These are phyloP conservation scores for Xylaria arbuscula DNA, from an alignment of 2,329 filamentous ascomycete genomes.

Conservation along the genomic window DNA sequence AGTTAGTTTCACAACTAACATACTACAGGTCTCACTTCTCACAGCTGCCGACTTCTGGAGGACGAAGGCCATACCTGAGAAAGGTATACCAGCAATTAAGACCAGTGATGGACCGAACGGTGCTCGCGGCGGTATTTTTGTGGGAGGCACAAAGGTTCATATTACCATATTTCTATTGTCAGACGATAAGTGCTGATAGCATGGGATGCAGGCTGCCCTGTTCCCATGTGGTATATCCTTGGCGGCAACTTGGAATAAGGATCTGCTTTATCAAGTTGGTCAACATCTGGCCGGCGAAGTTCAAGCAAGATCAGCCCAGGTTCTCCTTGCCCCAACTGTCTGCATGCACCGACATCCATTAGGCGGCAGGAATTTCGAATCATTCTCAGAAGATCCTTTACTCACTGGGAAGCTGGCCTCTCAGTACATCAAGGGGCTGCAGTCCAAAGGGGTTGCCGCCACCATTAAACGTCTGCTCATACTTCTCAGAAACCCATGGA, in stretches of 20 bases:
- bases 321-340: constrained; percentile 80
- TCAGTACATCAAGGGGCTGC: constrained; percentile 77
- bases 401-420: constrained; percentile 79
- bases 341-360: constrained; percentile 85
- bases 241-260: constrained; percentile 81
- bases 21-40: constrained; percentile 64
- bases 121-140: constrained; percentile 74
- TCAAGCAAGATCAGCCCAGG: constrained; percentile 77
- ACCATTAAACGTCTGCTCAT: constrained; percentile 76
- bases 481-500: background rate
- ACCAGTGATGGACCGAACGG: constrained; percentile 78
- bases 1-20: constrained; percentile 3
- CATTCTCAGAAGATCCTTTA: constrained; percentile 84
- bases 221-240: constrained; percentile 84
- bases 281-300: constrained; percentile 76
- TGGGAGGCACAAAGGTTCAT: constrained; percentile 71
- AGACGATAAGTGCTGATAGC: constrained; percentile 25
- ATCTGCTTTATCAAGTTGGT: constrained; percentile 76
- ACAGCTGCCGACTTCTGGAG: constrained; percentile 77
- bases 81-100: constrained; percentile 73
- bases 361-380: constrained; percentile 88
- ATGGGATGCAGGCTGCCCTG: constrained; percentile 69
- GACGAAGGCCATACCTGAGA: constrained; percentile 70
- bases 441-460: constrained; percentile 78
- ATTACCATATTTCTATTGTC: background rate